A percentile compares a stretch with the other conserved stretches of the same genome.
These are phyloP conservation scores for Nemania serpens DNA, from an alignment of 2,329 filamentous ascomycete genomes.

Conservation along the genomic window DNA sequence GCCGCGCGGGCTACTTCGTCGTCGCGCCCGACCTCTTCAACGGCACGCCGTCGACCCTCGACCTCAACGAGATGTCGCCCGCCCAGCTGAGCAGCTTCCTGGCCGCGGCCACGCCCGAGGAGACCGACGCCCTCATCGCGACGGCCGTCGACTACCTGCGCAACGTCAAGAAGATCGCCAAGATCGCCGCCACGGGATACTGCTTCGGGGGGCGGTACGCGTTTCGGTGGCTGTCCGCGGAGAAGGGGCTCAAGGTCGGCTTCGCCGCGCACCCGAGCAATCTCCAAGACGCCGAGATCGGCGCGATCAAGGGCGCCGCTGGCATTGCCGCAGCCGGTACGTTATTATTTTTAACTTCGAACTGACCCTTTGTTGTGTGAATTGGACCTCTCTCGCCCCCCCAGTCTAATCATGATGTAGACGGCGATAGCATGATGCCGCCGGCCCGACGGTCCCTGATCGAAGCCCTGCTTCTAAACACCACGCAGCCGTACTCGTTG, in stretches of 20 bases:
- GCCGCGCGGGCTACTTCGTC: slow-evolving; percentile 43
- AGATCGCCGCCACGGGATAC: slow-evolving; percentile 64
- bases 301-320: slow-evolving; percentile 59
- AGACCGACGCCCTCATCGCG: slow-evolving; percentile 54
- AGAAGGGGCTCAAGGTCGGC: slow-evolving; percentile 60
- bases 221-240: slow-evolving; percentile 56
- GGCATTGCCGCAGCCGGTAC: slow-evolving; percentile 65
- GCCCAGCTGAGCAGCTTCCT: slow-evolving; percentile 39
- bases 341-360: slow-evolving; percentile 22
- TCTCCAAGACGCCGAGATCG: slow-evolving; percentile 62
- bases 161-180: slow-evolving; percentile 53
- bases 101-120: slow-evolving; percentile 44
- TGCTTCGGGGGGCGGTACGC: slow-evolving; percentile 67
- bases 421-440: slow-evolving; percentile 65
- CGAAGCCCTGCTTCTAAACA: slow-evolving; percentile 62
- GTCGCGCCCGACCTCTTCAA: slow-evolving; percentile 44
- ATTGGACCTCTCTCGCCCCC: background rate
- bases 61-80: slow-evolving; percentile 37
- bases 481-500: slow-evolving; percentile 66
- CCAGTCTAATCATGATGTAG: slow-evolving; percentile 38
- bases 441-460: slow-evolving; percentile 58
- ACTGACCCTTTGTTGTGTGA: background rate
- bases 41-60: slow-evolving; percentile 40
- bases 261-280: slow-evolving; percentile 69
- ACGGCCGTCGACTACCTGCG: slow-evolving; percentile 52